A percentile compares a stretch with the other conserved stretches of the same genome.
These are phyloP conservation scores for Phyllostachys edulis DNA, from an alignment of 176 grass and related monocot genomes.

Conservation along the genomic window DNA sequence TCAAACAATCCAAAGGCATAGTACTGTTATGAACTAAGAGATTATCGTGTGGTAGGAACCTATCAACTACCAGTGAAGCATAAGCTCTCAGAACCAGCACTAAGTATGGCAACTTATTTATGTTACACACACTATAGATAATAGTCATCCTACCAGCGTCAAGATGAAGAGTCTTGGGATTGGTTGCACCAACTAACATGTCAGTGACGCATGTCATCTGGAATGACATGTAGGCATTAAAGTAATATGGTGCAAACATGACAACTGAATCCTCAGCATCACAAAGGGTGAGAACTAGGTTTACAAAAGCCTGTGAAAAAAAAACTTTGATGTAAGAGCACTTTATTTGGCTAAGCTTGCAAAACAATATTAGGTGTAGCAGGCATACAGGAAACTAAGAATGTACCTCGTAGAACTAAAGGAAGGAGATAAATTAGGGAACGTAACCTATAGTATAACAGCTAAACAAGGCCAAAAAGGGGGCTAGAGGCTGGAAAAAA, in stretches of 20 bases:
- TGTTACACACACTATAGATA: background rate
- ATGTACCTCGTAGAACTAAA: background rate
- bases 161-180: slow-evolving; percentile 78
- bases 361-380: slow-evolving; percentile 20
- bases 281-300: slow-evolving; percentile 84
- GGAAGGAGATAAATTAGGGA: background rate
- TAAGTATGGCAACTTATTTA: slow-evolving; percentile 17
- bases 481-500: no score
- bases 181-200: slow-evolving; percentile 70
- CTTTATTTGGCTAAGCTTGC: slow-evolving; percentile 16
- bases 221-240: slow-evolving; percentile 98
- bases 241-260: slow-evolving; percentile 98
- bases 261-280: slow-evolving; percentile 94
- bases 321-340: slow-evolving; percentile 30
- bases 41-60: background rate
- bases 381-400: background rate
- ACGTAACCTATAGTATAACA: no score
- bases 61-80: slow-evolving; percentile 8
- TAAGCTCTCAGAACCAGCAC: background rate
- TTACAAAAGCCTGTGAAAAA: slow-evolving; percentile 82
- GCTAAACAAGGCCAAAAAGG: no score
- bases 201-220: slow-evolving; percentile 92
- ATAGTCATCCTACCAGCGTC: slow-evolving; percentile 56
- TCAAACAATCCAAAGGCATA: background rate
- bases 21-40: background rate